Conservation (phyloP, 192 early-diverging fungal species). For the Diversispora eburnea region DNA sequence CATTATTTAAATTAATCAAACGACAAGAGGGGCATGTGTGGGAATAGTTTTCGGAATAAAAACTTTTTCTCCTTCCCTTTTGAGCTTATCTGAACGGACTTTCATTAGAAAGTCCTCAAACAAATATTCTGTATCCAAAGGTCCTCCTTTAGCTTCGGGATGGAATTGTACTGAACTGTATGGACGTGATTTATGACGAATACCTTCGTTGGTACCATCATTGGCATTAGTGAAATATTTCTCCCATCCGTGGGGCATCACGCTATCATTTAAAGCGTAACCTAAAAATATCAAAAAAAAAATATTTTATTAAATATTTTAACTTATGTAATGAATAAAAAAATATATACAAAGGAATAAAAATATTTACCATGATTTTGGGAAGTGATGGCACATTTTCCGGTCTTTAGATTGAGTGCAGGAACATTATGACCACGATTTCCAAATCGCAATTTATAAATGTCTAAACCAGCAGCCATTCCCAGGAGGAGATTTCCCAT, state of each 20-base stretch:
- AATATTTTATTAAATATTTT: no score
- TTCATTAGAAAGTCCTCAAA: conserved; percentile 77
- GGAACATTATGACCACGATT: conserved; percentile 98
- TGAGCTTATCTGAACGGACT: conserved; percentile 59
- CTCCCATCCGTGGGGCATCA: conserved; percentile 68
- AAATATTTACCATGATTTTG: conserved; percentile 75
- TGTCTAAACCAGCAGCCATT: conserved; percentile 79
- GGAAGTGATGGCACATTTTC: conserved; percentile 86
- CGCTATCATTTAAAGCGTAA: conserved; percentile 70
- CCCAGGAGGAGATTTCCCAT: conserved; percentile 94
- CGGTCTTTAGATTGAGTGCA: conserved; percentile 69
- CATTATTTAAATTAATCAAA: background rate
- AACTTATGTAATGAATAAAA: no score
- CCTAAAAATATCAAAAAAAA: conserved; percentile 25
- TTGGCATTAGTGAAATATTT: conserved; percentile 93
- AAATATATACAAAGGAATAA: no score
- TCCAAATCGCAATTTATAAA: conserved; percentile 88
- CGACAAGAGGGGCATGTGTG: background rate
- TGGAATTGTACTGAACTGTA: conserved; percentile 92
- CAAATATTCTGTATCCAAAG: conserved; percentile 86
- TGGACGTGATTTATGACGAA: conserved; percentile 68
- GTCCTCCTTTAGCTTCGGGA: conserved; percentile 92
- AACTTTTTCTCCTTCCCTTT: conserved; percentile 18
- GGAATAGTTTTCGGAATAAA: background rate
- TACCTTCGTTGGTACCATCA: conserved; percentile 93